Evolutionary conservation across 2,329 filamentous ascomycete species (phyloP).

Genomic region (Trichoderma arundinaceum): DNA sequence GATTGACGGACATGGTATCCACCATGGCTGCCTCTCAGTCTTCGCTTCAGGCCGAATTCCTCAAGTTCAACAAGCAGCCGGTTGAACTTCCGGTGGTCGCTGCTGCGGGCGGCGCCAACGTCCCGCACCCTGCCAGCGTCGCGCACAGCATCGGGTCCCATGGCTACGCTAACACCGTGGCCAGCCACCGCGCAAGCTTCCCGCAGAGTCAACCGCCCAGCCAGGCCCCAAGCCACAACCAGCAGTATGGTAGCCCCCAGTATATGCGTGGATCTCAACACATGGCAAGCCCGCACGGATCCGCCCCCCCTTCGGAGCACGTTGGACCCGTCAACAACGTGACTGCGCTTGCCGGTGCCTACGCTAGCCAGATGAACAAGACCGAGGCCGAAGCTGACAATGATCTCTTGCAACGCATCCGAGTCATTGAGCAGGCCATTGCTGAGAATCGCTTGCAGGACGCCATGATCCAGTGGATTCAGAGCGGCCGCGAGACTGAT

Average conservation of each 20-base stretch:
- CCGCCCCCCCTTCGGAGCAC: slow-evolving; percentile 44
- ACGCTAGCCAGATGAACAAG: slow-evolving; percentile 46
- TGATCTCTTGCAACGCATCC: slow-evolving; percentile 62
- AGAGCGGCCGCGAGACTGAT: slow-evolving; percentile 65
- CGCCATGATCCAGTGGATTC: slow-evolving; percentile 70
- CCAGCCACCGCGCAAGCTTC: slow-evolving; percentile 45
- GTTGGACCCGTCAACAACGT: slow-evolving; percentile 43
- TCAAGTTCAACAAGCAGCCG: slow-evolving; percentile 61
- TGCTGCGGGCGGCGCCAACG: slow-evolving; percentile 36
- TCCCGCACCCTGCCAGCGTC: slow-evolving; percentile 36
- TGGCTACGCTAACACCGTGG: slow-evolving; percentile 39
- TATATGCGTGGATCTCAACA: slow-evolving; percentile 45
- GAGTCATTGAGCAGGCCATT: slow-evolving; percentile 67
- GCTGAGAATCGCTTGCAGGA: slow-evolving; percentile 65
- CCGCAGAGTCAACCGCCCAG: slow-evolving; percentile 44
- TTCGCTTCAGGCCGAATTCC: slow-evolving; percentile 69
- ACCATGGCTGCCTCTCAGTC: slow-evolving; percentile 72
- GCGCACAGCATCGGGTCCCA: slow-evolving; percentile 39
- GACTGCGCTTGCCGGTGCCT: slow-evolving; percentile 45
- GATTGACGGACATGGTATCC: slow-evolving; percentile 71
- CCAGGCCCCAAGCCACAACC: slow-evolving; percentile 38
- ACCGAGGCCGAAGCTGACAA: slow-evolving; percentile 47
- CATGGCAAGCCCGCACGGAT: slow-evolving; percentile 43
- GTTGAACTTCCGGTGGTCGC: slow-evolving; percentile 49
- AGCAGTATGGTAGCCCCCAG: slow-evolving; percentile 46